These are phyloP conservation scores for Hirsutella minnesotensis DNA, from an alignment of 2,329 filamentous ascomycete genomes.

Conservation along the genomic window DNA sequence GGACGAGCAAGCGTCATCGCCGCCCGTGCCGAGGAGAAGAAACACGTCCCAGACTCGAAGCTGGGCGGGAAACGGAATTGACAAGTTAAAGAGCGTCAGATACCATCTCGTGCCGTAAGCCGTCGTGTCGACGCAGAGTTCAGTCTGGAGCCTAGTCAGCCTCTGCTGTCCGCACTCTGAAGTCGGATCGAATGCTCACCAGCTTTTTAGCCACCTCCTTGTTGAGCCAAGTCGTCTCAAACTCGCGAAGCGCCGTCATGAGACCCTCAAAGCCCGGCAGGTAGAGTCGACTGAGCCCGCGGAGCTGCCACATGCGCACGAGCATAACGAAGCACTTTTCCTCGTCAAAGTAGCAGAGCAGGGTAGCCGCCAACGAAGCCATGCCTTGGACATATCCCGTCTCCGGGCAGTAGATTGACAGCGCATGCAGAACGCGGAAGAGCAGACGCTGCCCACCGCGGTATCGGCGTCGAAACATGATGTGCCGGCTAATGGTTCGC, in stretches of 20 bases:
- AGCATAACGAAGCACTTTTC: conserved; percentile 93
- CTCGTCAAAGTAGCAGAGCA: conserved; percentile 95
- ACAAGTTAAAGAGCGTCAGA: conserved; percentile 92
- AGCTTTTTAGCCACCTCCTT: conserved; percentile 73
- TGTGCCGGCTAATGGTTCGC: conserved; percentile 84
- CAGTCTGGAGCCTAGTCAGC: conserved; percentile 35
- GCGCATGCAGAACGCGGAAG: conserved; percentile 83
- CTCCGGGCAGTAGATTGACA: conserved; percentile 81
- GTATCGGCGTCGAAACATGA: conserved; percentile 93
- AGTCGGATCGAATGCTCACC: conserved; percentile 38
- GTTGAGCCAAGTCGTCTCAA: conserved; percentile 73
- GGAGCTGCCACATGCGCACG: conserved; percentile 82
- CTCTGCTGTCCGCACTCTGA: not conserved
- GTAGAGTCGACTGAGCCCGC: conserved; percentile 78
- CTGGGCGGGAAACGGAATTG: conserved; percentile 86
- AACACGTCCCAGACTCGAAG: conserved; percentile 97
- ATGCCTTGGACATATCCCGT: conserved; percentile 97
- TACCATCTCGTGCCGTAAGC: conserved; percentile 98
- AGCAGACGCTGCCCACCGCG: conserved; percentile 82
- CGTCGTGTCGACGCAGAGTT: conserved; percentile 71
- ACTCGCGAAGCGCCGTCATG: conserved; percentile 75
- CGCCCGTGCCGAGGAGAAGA: conserved; percentile 61
- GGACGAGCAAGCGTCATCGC: conserved; percentile 3
- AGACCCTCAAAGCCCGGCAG: conserved; percentile 73
- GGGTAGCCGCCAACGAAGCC: conserved; percentile 82